Evolutionary conservation across 1,284 basidiomycete genomes (phyloP).

Genomic region (Erythrobasidium hasegawianum): DNA sequence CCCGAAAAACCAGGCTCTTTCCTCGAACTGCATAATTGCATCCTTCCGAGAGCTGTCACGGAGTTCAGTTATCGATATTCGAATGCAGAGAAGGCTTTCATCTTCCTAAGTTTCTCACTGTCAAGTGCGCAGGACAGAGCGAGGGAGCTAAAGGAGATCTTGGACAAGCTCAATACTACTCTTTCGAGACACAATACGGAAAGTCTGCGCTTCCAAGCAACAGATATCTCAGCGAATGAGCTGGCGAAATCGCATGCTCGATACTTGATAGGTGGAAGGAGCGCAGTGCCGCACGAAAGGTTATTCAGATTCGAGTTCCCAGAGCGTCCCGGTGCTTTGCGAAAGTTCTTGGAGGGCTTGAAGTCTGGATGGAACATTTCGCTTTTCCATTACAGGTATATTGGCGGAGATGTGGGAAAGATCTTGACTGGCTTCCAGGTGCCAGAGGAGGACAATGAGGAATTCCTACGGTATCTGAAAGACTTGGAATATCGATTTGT

Average conservation of each 20-base stretch:
- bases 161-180: constrained; percentile 59
- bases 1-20: constrained; percentile 94
- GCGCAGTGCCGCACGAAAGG: constrained; percentile 74
- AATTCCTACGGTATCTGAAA: constrained; percentile 70
- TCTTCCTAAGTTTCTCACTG: constrained; percentile 88
- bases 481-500: constrained; percentile 80
- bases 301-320: constrained; percentile 97
- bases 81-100: constrained; percentile 60
- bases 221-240: constrained; percentile 91
- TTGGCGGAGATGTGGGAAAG: constrained; percentile 88
- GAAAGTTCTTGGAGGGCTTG: constrained; percentile 79
- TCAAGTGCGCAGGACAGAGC: constrained; percentile 50
- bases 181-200: constrained; percentile 58
- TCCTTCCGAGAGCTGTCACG: constrained; percentile 88
- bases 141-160: constrained; percentile 65
- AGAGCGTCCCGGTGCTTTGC: constrained; percentile 85
- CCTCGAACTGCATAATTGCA: constrained; percentile 75
- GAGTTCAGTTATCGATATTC: constrained; percentile 94
- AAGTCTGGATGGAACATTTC: constrained; percentile 90
- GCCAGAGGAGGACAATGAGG: constrained; percentile 60
- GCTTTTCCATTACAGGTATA: constrained; percentile 95
- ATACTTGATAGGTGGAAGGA: constrained; percentile 87
- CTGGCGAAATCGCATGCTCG: constrained; percentile 90
- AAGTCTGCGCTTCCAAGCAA: constrained; percentile 54
- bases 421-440: constrained; percentile 93